A percentile compares a stretch with the other conserved stretches of the same genome.
Evolutionary conservation across 768 basidiomycete species (phyloP).

Genomic region (Russula dissimulans): DNA sequence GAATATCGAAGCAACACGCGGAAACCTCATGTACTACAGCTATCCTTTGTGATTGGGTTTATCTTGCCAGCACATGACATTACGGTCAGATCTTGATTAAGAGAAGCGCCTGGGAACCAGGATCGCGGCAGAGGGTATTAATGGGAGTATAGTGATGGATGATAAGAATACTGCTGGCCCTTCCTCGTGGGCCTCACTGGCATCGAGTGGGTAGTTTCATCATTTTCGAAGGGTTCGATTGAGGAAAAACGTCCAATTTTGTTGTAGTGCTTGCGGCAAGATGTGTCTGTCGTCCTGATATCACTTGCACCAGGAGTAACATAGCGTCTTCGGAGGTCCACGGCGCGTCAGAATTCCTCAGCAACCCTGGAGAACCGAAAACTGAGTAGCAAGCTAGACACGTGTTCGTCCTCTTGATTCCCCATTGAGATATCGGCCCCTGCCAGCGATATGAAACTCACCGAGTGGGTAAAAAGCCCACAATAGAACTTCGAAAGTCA

Average conservation of each 20-base stretch:
- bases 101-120: not conserved
- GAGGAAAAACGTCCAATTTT: no score
- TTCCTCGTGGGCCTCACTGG: not conserved
- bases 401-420: not conserved
- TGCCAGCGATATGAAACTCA: not conserved
- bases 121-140: not conserved
- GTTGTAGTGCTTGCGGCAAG: no score
- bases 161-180: not conserved
- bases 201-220: no score
- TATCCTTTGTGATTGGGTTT: not conserved
- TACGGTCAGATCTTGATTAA: not conserved
- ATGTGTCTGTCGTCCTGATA: no score
- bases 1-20: slow-evolving; percentile 12
- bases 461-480: not conserved
- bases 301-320: not conserved
- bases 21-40: slow-evolving; percentile 9
- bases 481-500: not conserved
- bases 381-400: not conserved
- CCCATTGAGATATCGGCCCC: not conserved
- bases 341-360: no score
- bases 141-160: not conserved
- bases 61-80: slow-evolving; percentile 3
- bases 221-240: no score
- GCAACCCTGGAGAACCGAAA: not conserved
- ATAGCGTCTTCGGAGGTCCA: not conserved